Evolutionary conservation across 1,284 basidiomycete genomes (phyloP), one percentile per base, ranked within the genome.

Genomic region (Megacollybia platyphylla): DNA sequence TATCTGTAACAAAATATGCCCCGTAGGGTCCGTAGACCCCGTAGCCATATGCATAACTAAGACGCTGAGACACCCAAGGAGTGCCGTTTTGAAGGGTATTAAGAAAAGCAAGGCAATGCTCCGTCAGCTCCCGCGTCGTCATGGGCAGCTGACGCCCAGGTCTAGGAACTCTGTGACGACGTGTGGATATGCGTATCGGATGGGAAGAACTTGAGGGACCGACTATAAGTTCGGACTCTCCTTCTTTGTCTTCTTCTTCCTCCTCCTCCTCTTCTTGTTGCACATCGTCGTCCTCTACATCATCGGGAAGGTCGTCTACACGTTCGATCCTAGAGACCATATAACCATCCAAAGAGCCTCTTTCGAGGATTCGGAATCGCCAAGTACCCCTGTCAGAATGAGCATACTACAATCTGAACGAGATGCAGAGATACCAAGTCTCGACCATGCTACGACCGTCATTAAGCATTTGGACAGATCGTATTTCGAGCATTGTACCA

Each of bases 401-500:
- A 24, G 20, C 7, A 11, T 34, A 34, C 4, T 15, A 34, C 10
- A 6, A 15, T 7, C 4, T 34, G 15, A 34, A 34, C 7, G 31
- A 34, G 6, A 11, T 34, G 15, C 31, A 34, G 15, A 34, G 31
- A 34, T 15, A 34, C 11, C 15, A 11, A 34, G 89, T 86, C 60
- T 94, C 86, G 29, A 96, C 81, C 67, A 93, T 77, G 56, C 86
- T 89, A 35, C 92, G 68, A 5, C 93, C 92, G 59, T 97, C 93
- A 2, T 80, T 70, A 15, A 92, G 68, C 78, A 90, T 88, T 57
- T 88, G 84, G 7, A 93, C 87, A 51, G 72, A 79, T 51, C 74
- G 73, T 46, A 97, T 93, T 58, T 90, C 80, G 40, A 96, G 71
- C 84, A 97, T 93, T 24, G 91, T 97, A 2, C 92, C 92, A 60